Evolutionary conservation across 2,329 filamentous ascomycete species (phyloP), one percentile per base, ranked within the genome.

Genomic region (Emergomyces orientalis): DNA sequence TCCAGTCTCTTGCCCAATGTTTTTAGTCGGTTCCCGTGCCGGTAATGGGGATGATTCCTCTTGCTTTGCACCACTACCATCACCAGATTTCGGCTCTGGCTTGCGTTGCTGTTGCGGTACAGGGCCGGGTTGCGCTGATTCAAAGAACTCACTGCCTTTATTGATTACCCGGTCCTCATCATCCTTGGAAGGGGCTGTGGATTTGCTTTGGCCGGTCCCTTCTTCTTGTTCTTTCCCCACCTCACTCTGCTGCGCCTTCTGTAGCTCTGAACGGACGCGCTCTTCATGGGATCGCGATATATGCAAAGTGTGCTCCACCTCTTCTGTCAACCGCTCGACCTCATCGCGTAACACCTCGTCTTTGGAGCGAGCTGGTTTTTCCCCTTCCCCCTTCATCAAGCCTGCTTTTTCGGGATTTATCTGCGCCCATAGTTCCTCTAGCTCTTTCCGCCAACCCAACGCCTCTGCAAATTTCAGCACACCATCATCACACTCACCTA

Each of bases 401-500:
- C 82, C 82, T 69, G 85, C 80, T 65, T 83, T 78, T 30, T 86
- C 78, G 3, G 88, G 84, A 8, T 89, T 87, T 0, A 88, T 82
- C 55, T 78, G 76, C 27, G 85, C 80, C 91, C 91, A 97, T 60
- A 90, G 69, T 2, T 72, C 75, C 72, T 97, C 90, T 19, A 99
- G 79, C 71, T 97, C 93, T 1, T 90, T 85, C 9, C 83, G 75
- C 94, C 94, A 99, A 0, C 91, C 93, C 52, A 96, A 81, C 34
- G 87, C 86, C 66, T 88, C 81, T 1, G 93, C 92, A 43, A 99
- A 80, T 72, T 84, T 86, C 61, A 88, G 82, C 0, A 97, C 88
- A 0, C 91, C 91, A 0, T 80, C 80, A 73, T 99, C 93, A 73
- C 92, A 97, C 69, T 91, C 86, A 1, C 88, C 91, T 1, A 97